Evolutionary conservation across 768 basidiomycete species (phyloP), one percentile per base, ranked within the genome.

Genomic region (Amanita muscaria): DNA sequence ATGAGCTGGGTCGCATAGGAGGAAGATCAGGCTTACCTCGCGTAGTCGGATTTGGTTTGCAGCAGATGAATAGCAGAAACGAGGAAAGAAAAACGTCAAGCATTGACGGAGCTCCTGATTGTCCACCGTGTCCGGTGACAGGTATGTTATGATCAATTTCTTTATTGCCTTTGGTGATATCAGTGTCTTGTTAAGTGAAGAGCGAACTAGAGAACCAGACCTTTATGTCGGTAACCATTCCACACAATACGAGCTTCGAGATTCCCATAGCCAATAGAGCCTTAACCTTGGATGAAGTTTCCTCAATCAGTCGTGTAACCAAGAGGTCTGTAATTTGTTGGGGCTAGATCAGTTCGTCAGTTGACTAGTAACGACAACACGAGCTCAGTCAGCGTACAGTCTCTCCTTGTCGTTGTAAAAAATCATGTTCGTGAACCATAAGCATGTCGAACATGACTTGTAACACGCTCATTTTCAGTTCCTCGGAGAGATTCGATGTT

Each of bases 21-120:
- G 37, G 18, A 27, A 43, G 25, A 18, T 27, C 3, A 34, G 37
- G 29, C 12, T 22, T 48, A 74, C 74, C 40, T 63, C 63, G 42
- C 71, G 76, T 52, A 69, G 79, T 69, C 69, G 76, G 58, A 53
- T 72, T 64, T 97, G 92, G 57, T 97, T 94, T 14, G 58, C 62
- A 5, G 80, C 62, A 0, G 88, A 83, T 0, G 92, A 89, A 61
- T 88, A 96, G 58, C 89, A 88, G 58, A 88, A 97, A 0, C 91
- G 82, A 0, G 91, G 90, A 67, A 99, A 86, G 72, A 98, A 97
- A 60, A 96, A 97, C 4, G 89, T 81, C 11, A 99, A 68, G 56
- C 91, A 97, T 62, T 98, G 94, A 34, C 90, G 74, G 14, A 97
- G 69, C 51, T 88, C 79, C 51, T 86, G 82, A 56, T 96, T 97